phyloP scores from a whole-genome alignment of 352 stramenopile genomes.

The Globisporangium spiculum region DNA sequence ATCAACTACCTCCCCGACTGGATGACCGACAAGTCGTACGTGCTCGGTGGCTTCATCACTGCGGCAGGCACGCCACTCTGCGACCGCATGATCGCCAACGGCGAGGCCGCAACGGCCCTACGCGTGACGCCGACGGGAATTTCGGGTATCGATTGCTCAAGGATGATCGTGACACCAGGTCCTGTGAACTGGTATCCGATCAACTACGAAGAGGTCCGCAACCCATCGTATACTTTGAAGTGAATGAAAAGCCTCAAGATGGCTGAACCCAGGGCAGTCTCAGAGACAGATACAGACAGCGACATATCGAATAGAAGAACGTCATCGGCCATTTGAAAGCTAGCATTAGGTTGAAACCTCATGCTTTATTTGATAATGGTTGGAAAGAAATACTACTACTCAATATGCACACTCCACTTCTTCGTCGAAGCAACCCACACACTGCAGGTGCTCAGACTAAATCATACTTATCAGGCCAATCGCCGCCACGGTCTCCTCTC shows the following conservation, averaged over 20 bases:
- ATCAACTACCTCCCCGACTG: neutral
- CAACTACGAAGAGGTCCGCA: neutral
- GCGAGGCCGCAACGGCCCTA: neutral
- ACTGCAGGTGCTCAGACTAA: neutral
- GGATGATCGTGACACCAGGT: neutral
- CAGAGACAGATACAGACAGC: no score
- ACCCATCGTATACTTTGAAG: conserved; percentile 9
- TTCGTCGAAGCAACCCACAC: neutral
- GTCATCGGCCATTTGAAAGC: no score
- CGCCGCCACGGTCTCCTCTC: no score
- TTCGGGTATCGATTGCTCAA: conserved; percentile 8
- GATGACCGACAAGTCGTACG: neutral
- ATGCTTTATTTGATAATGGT: no score
- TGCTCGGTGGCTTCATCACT: neutral
- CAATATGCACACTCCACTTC: no score
- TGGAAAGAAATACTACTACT: no score
- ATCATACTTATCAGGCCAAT: neutral
- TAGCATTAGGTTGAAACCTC: no score
- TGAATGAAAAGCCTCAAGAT: neutral
- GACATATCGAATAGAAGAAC: no score
- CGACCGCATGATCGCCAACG: neutral
- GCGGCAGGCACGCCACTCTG: conserved; percentile 4
- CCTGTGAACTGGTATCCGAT: conserved; percentile 12
- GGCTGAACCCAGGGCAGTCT: no score
- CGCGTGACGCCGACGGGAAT: neutral